A percentile compares a stretch with the other conserved stretches of the same genome.
Conservation (phyloP, 139 green algal species). For the Tetradesmus obliquus region DNA sequence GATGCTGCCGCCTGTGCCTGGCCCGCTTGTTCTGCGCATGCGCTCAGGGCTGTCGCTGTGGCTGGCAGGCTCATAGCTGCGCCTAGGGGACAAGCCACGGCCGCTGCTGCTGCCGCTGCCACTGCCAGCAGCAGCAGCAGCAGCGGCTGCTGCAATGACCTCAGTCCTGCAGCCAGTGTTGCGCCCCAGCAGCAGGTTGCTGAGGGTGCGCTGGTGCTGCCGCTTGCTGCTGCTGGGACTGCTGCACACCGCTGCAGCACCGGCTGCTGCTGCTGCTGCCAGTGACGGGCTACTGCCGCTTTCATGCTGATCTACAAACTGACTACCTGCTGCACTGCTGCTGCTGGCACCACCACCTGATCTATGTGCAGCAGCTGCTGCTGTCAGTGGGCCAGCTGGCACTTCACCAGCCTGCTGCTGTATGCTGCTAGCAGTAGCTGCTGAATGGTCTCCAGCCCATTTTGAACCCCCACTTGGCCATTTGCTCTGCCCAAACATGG, state of each 20-base stretch:
- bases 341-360: not conserved
- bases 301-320: not conserved
- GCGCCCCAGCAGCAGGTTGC: constrained; percentile 16
- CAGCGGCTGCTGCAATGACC: not conserved
- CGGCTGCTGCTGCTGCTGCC: not conserved
- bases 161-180: not conserved
- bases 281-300: not conserved
- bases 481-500: constrained; percentile 15
- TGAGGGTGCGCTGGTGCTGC: not conserved
- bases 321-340: not conserved
- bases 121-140: not conserved
- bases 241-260: not conserved
- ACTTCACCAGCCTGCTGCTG: not conserved
- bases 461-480: not conserved
- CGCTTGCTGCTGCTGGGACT: constrained; percentile 11
- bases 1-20: constrained; percentile 9
- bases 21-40: not conserved
- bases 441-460: not conserved
- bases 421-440: constrained; percentile 14
- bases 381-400: not conserved
- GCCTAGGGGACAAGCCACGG: not conserved
- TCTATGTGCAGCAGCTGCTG: constrained; percentile 14
- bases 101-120: not conserved
- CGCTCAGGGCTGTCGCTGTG: not conserved
- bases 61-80: not conserved